These are phyloP conservation scores for Ceratocystiopsis brevicomis DNA, from an alignment of 2,329 filamentous ascomycete species.

Conservation along the genomic window DNA sequence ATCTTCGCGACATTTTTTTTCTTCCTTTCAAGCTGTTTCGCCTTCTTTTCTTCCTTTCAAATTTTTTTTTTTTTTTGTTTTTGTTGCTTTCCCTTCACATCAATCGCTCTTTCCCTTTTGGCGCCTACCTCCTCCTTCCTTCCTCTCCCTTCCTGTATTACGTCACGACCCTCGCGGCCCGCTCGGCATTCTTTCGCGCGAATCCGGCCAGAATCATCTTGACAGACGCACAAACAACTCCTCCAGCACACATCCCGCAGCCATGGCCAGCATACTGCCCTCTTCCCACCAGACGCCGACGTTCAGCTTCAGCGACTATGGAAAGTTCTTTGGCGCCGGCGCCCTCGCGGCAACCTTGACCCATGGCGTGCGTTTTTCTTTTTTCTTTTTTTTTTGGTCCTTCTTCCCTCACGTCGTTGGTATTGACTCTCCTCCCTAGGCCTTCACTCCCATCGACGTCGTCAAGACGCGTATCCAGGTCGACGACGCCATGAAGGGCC, in stretches of 20 bases:
- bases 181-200: no score
- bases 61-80: neutral
- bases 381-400: no score
- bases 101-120: no score
- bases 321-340: slow-evolving; percentile 34
- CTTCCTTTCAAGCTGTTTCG: neutral
- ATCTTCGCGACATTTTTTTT: neutral
- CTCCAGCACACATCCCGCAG: no score
- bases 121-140: neutral
- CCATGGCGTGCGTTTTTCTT: slow-evolving; percentile 23
- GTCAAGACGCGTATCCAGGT: slow-evolving; percentile 88
- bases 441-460: slow-evolving; percentile 41
- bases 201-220: no score
- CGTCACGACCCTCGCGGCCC: no score
- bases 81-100: neutral
- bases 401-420: no score
- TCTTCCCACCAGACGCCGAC: slow-evolving; percentile 12
- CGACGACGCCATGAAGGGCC: slow-evolving; percentile 69
- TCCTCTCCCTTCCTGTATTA: no score
- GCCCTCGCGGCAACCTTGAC: slow-evolving; percentile 32
- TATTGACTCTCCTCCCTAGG: slow-evolving; percentile 15
- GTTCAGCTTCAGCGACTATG: slow-evolving; percentile 26
- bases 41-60: neutral
- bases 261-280: slow-evolving; percentile 1
- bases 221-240: no score